Percentiles rank a stretch among this genome's conserved stretches.
Evolutionary conservation across 2,329 filamentous ascomycete species (phyloP).

Genomic region (Emmonsia crescens): DNA sequence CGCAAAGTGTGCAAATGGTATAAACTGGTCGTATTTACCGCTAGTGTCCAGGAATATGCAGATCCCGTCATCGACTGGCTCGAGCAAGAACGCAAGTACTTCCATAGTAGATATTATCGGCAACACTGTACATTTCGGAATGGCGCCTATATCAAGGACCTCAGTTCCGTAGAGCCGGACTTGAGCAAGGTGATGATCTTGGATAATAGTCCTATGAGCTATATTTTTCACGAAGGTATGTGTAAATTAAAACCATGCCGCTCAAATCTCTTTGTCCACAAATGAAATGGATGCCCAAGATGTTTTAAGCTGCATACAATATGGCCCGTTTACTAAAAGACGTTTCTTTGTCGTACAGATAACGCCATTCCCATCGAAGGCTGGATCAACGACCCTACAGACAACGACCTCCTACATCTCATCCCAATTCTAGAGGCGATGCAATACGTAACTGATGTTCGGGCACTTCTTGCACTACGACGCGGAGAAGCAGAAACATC

Average conservation of each 20-base stretch:
- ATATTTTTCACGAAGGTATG: constrained; percentile 95
- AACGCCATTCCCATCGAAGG: constrained; percentile 98
- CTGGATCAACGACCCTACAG: constrained; percentile 97
- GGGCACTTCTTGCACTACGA: constrained; percentile 76
- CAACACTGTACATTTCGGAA: constrained; percentile 96
- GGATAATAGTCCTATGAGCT: constrained; percentile 96
- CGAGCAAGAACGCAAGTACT: constrained; percentile 93
- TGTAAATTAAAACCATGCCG: background rate
- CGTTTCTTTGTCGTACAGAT: constrained; percentile 45
- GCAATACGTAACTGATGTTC: constrained; percentile 93
- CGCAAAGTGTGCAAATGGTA: constrained; percentile 96
- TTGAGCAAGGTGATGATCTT: constrained; percentile 97
- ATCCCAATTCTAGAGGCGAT: constrained; percentile 86
- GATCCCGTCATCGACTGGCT: constrained; percentile 99
- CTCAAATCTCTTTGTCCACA: background rate
- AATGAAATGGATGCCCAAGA: background rate
- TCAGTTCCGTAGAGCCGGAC: constrained; percentile 91
- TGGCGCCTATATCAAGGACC: constrained; percentile 94
- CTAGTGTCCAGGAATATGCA: constrained; percentile 95
- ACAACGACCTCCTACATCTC: constrained; percentile 86
- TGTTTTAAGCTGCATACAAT: background rate
- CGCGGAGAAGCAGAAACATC: constrained; percentile 56
- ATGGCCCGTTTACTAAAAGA: background rate
- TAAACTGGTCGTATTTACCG: constrained; percentile 92
- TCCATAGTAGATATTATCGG: constrained; percentile 83